These are phyloP conservation scores for Phylloporus sp. DNA, from an alignment of 768 basidiomycete genomes.

Conservation along the genomic window DNA sequence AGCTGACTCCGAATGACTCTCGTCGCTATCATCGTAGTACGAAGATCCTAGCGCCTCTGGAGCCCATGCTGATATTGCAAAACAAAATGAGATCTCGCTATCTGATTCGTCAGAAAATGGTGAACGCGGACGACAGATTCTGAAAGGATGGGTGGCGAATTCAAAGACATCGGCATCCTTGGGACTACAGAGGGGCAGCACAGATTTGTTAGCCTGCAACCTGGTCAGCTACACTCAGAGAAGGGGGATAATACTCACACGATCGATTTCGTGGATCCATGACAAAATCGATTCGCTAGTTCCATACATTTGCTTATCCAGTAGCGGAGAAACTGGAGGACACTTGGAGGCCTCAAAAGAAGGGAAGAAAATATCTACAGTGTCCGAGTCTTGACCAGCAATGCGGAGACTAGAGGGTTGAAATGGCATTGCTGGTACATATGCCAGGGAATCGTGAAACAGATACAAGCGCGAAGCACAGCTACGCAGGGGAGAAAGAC, in stretches of 20 bases:
- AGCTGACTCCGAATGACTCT: slow-evolving; percentile 15
- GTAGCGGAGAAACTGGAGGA: slow-evolving; percentile 2
- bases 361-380: slow-evolving; percentile 11
- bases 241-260: slow-evolving; percentile 13
- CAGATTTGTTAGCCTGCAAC: slow-evolving; percentile 13
- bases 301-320: slow-evolving; percentile 22
- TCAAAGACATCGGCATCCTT: slow-evolving; percentile 4
- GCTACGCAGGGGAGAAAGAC: slow-evolving; percentile 18
- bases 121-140: slow-evolving; percentile 10
- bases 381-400: slow-evolving; percentile 28
- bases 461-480: slow-evolving; percentile 24
- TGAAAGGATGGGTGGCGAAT: slow-evolving; percentile 20
- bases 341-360: slow-evolving; percentile 6
- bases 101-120: slow-evolving; percentile 23
- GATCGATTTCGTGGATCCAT: slow-evolving; percentile 25
- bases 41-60: slow-evolving; percentile 11
- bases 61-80: slow-evolving; percentile 18
- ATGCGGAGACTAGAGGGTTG: slow-evolving; percentile 17
- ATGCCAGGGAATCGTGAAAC: slow-evolving; percentile 6
- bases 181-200: slow-evolving; percentile 2
- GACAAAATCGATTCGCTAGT: slow-evolving; percentile 21
- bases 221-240: not conserved
- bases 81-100: slow-evolving; percentile 13
- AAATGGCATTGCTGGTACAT: slow-evolving; percentile 19
- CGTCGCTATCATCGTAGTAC: slow-evolving; percentile 21